Conservation (phyloP, 192 early-diverging fungal species). For the Diversispora epigaea region DNA sequence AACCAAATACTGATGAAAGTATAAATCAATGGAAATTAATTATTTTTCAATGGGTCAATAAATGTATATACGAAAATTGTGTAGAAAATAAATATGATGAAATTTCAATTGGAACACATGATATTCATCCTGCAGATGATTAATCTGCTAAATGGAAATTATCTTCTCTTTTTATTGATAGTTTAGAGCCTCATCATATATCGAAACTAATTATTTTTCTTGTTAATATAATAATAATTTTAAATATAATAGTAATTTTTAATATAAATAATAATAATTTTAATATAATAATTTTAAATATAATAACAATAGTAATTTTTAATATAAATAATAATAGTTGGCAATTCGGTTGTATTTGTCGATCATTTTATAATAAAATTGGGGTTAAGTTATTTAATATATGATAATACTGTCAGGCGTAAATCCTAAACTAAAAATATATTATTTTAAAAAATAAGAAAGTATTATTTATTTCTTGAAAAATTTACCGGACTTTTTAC, state of each 20-base stretch:
- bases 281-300: not conserved
- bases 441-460: too few relatives aligned
- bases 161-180: not conserved
- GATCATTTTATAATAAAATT: too few relatives aligned
- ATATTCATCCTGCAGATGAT: slow-evolving; percentile 23
- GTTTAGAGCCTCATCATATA: not conserved
- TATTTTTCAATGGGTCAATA: not conserved
- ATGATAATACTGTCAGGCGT: too few relatives aligned
- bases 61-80: slow-evolving; percentile 6
- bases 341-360: too few relatives aligned
- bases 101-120: not conserved
- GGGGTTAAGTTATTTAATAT: too few relatives aligned
- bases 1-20: not conserved
- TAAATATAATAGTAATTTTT: too few relatives aligned
- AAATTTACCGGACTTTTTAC: too few relatives aligned
- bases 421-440: too few relatives aligned
- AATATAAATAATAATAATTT: too few relatives aligned
- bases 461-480: too few relatives aligned
- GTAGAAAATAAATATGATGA: slow-evolving; percentile 11
- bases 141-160: slow-evolving; percentile 14
- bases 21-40: not conserved
- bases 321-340: too few relatives aligned
- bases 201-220: not conserved
- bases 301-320: not conserved
- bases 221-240: too few relatives aligned